Conservation (phyloP, 23 red algal species). For the Gracilaria domingensis region DNA sequence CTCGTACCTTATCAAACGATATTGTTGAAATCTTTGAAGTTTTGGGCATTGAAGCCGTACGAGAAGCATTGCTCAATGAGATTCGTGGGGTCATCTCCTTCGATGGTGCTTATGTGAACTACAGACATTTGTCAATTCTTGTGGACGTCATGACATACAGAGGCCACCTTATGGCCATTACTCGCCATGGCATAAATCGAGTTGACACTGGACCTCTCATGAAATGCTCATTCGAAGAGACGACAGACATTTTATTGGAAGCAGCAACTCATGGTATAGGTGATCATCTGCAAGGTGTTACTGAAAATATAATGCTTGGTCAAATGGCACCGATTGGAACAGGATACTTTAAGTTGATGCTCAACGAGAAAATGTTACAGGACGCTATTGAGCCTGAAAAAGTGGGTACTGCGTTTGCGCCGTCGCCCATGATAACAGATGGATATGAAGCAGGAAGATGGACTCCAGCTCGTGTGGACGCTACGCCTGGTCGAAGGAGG, state of each 20-base stretch:
- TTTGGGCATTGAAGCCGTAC: conserved; percentile 94
- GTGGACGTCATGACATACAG: conserved; percentile 96
- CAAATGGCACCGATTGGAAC: conserved; percentile 90
- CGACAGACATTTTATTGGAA: conserved; percentile 90
- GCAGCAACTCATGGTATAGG: conserved; percentile 83
- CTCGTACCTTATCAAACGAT: conserved; percentile 96
- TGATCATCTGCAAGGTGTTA: conserved; percentile 83
- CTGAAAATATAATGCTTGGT: conserved; percentile 98
- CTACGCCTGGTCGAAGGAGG: conserved; percentile 64
- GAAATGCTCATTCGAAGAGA: conserved; percentile 98
- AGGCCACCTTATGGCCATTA: conserved; percentile 93
- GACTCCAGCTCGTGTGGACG: conserved; percentile 20
- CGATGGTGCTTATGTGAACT: conserved; percentile 95
- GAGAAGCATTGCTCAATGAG: conserved; percentile 87
- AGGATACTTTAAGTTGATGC: conserved; percentile 85
- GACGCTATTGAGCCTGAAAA: conserved; percentile 70
- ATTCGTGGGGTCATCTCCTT: conserved; percentile 95
- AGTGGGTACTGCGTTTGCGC: conserved; percentile 5
- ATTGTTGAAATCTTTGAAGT: conserved; percentile 93
- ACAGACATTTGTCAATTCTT: conserved; percentile 94
- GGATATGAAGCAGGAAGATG: conserved; percentile 27
- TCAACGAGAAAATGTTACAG: conserved; percentile 85
- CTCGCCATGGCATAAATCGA: conserved; percentile 94
- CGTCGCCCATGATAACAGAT: conserved; percentile 20
- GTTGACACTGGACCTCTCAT: conserved; percentile 86